Conservation (phyloP, 495 filamentous ascomycete species). For the Hypoxylon perforatum region DNA sequence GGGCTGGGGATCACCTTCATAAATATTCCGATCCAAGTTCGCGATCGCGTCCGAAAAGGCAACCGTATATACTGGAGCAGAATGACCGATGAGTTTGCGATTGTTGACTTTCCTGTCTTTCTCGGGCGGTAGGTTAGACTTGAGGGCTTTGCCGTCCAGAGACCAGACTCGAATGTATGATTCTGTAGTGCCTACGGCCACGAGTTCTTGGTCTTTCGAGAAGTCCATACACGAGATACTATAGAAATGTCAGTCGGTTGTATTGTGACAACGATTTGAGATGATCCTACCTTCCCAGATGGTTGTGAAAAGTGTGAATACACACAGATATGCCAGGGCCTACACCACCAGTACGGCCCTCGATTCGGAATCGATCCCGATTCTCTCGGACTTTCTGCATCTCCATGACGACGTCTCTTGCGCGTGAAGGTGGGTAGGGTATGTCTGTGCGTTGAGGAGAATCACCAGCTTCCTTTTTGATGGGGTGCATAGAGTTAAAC, state of each 20-base stretch:
- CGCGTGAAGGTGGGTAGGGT: constrained; percentile 85
- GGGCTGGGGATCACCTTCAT: constrained; percentile 59
- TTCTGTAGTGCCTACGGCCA: constrained; percentile 87
- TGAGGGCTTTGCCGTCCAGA: constrained; percentile 79
- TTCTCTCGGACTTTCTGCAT: constrained; percentile 95
- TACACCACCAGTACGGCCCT: constrained; percentile 80
- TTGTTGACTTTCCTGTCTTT: constrained; percentile 61
- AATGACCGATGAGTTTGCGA: constrained; percentile 90
- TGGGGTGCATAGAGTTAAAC: constrained; percentile 77
- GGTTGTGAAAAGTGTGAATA: constrained; percentile 99
- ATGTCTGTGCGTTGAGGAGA: constrained; percentile 79
- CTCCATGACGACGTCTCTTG: constrained; percentile 90
- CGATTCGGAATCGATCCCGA: constrained; percentile 86
- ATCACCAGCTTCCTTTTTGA: constrained; percentile 92
- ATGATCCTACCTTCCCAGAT: constrained; percentile 77
- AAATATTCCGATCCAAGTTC: constrained; percentile 57
- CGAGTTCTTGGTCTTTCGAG: constrained; percentile 84
- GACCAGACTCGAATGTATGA: constrained; percentile 96
- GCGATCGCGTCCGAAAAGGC: constrained; percentile 84
- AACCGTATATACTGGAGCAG: constrained; percentile 87
- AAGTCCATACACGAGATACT: constrained; percentile 94
- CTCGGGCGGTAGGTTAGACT: constrained; percentile 54
- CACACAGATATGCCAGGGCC: constrained; percentile 84
- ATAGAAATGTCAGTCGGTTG: constrained; percentile 41
- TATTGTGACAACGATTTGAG: neutral